Evolutionary conservation across 202 grass and related monocot genomes (phyloP), one percentile per base, ranked within the genome.

Genomic region (Schoenoplectus triqueter): DNA sequence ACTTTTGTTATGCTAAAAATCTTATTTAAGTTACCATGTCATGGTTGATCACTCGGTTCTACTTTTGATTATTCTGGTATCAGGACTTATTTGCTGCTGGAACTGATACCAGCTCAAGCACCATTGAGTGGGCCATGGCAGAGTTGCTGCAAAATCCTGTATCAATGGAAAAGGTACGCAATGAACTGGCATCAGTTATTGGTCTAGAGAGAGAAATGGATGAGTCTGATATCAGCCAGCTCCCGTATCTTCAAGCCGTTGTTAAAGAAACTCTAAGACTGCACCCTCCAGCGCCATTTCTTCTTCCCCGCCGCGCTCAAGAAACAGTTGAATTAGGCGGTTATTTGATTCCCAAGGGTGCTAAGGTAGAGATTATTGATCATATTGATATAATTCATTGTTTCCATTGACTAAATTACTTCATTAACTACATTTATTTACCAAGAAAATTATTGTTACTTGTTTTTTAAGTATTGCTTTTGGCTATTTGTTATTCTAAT

Each of bases 201-300:
- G 55, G 83, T 22, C 15, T 21, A 59, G 39, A 44, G n/a, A 57
- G 73, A 73, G 83, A 66, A 31, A 61, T 78, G 54, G 83, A 85
- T 6, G 68, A 65, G 69, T 85, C 83, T 4, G 54, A 85, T 73
- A 85, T 85, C 21, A 2, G 54, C 41, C 52, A 57, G 9, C 55
- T 57, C 55, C 55, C 55, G 2, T 57, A 57, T 15, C 55, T 57
- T 13, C 55, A 57, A 57, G 55, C 55, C 14, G 55, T 57, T 15
- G 55, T 57, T 57, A 57, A 57, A 15, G 84, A 85, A 50, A 85
- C 84, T 51, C 40, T 85, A 10, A 54, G 84, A 79, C 44, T 85
- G 3, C 84, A 85, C 60, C 84, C 84, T 47, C 19, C 72, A 5
- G 40, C 5, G 54, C 72, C 84, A n/a, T 78, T 85, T 77, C 72